A percentile compares a stretch with the other conserved stretches of the same genome.
These are phyloP conservation scores for Jaapia argillacea DNA, from an alignment of 768 basidiomycete species.

Conservation along the genomic window DNA sequence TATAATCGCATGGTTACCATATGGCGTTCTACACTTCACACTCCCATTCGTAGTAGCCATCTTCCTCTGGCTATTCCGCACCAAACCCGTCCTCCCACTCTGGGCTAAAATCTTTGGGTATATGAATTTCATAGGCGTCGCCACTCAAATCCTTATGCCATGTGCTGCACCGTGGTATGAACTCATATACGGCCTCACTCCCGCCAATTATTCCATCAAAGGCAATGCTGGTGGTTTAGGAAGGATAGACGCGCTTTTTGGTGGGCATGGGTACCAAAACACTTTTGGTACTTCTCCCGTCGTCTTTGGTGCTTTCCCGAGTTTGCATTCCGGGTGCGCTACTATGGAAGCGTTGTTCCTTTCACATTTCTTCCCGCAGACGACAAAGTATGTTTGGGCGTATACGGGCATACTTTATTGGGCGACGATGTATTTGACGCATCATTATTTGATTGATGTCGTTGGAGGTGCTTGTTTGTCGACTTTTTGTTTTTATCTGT, in stretches of 20 bases:
- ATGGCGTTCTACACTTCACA: slow-evolving; percentile 88
- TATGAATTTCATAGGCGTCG: slow-evolving; percentile 83
- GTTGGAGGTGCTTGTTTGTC: slow-evolving; percentile 90
- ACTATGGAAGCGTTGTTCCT: slow-evolving; percentile 92
- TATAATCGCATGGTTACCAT: slow-evolving; percentile 92
- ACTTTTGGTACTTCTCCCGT: slow-evolving; percentile 84
- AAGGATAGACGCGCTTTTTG: slow-evolving; percentile 86
- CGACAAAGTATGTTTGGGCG: slow-evolving; percentile 58
- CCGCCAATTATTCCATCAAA: slow-evolving; percentile 85
- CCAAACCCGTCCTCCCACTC: slow-evolving; percentile 67
- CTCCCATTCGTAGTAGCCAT: slow-evolving; percentile 82
- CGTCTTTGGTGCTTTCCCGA: slow-evolving; percentile 95
- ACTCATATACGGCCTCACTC: slow-evolving; percentile 90
- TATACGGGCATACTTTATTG: slow-evolving; percentile 88
- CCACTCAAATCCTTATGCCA: slow-evolving; percentile 82
- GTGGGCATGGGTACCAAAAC: slow-evolving; percentile 62
- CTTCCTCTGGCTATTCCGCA: slow-evolving; percentile 83
- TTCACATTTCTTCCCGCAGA: slow-evolving; percentile 86
- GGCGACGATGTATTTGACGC: slow-evolving; percentile 98
- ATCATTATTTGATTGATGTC: slow-evolving; percentile 98
- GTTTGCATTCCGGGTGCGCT: slow-evolving; percentile 82
- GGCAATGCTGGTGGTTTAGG: slow-evolving; percentile 91
- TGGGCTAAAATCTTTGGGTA: slow-evolving; percentile 89
- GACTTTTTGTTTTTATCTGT: slow-evolving; percentile 77
- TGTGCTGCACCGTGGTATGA: slow-evolving; percentile 98